Base-by-base conservation (phyloP, 164 flowering plant genomes). In the Amborella trichopoda region DNA sequence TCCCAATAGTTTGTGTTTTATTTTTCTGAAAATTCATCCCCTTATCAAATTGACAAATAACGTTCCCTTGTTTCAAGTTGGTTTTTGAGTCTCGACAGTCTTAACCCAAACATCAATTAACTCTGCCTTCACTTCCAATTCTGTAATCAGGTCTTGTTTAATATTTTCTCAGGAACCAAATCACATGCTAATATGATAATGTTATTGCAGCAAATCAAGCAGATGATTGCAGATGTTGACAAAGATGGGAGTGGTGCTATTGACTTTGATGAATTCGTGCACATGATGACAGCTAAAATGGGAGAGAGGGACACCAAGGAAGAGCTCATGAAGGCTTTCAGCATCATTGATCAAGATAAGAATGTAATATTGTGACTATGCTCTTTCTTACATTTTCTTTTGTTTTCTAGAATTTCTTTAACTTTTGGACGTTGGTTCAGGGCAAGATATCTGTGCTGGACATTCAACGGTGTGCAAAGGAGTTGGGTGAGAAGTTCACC, bases 211-310 rank as follows among this genome's bases (percentile, higher is more conserved):
- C 91, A 93, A 83, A 93, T 93, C 51, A 70, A 49, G 26, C 75
- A 81, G 72, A 93, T 88, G 96, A 93, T 93, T 64, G 85, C 86
- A 22, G 99, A 93, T 60, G 99, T 93, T 22, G 99, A 93, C 74
- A 93, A 85, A 66, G 95, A 93, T 71, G 95, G 95, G 38, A 93
- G 96, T 70, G 99, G 99, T 37, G 80, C 96, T 5, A 93, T 93
- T 59, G 99, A 88, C 63, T 88, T 69, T 64, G 91, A 88, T 64
- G 99, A 93, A 66, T 93, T 93, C 66, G 76, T 51, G 41, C 74
- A 80, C 60, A 93, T 93, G 99, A 88, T 93, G 99, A 85, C 96
- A 1, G 89, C 88, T 23, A 82, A 93, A 60, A 77, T 93, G 53
- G 96, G 99, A 34, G 96, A 88, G 72, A 75, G 96, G 63, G 96